Evolutionary conservation across 345 rosid genomes (phyloP).

Genomic region (Carallia pectinifolia): DNA sequence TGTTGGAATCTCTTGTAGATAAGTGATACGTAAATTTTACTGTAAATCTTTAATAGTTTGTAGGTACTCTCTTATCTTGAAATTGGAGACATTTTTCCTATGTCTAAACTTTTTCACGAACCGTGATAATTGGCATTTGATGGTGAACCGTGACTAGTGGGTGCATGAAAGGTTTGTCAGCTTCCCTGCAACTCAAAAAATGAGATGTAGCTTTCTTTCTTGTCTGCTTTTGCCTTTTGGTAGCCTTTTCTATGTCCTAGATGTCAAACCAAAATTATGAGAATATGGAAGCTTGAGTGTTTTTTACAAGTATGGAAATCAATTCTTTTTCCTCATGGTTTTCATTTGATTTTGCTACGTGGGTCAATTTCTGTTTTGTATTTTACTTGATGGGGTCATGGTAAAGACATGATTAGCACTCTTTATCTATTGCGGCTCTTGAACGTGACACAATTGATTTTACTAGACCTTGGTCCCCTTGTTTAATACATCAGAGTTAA

Average conservation of each 20-base stretch:
- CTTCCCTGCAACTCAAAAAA: not conserved
- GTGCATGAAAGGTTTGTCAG: not conserved
- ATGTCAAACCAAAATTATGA: slow-evolving; percentile 4
- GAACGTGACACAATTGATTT: too few relatives aligned
- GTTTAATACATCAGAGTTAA: too few relatives aligned
- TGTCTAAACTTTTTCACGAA: too few relatives aligned
- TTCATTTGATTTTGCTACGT: too few relatives aligned
- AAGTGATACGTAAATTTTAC: too few relatives aligned
- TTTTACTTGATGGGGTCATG: slow-evolving; percentile 9
- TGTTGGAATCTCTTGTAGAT: too few relatives aligned
- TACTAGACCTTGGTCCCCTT: too few relatives aligned
- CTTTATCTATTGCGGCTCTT: not conserved
- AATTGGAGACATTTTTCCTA: too few relatives aligned
- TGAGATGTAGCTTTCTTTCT: not conserved
- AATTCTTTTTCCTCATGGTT: not conserved
- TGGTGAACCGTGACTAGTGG: not conserved
- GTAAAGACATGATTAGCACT: slow-evolving; percentile 6
- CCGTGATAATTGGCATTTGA: slow-evolving; percentile 5
- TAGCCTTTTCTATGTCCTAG: slow-evolving; percentile 22
- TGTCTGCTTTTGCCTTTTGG: slow-evolving; percentile 2
- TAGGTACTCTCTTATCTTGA: too few relatives aligned
- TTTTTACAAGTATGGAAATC: slow-evolving; percentile 1
- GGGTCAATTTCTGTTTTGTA: not conserved
- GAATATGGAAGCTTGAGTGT: slow-evolving; percentile 13
- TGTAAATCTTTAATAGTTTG: too few relatives aligned